Evolutionary conservation across 2,329 filamentous ascomycete genomes (phyloP).

Genomic region (Colletotrichum gloeosporioides): DNA sequence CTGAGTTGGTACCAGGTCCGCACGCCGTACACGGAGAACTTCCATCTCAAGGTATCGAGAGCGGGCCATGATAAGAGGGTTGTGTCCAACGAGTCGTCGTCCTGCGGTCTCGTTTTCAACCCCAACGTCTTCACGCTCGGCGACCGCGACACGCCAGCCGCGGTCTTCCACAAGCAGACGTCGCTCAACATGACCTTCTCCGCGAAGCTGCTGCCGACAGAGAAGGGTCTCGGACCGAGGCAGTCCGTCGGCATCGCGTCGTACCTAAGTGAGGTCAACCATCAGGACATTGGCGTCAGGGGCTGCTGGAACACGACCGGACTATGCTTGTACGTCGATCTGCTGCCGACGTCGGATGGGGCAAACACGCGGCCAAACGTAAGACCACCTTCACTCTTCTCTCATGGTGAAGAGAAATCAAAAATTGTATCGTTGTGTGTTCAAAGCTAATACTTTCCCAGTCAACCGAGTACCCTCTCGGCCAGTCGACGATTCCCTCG

Average conservation of each 20-base stretch:
- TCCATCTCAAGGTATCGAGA: too few relatives aligned
- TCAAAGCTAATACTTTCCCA: not conserved
- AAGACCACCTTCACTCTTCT: not conserved
- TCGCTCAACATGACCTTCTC: conserved; percentile 35
- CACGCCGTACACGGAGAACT: conserved; percentile 14
- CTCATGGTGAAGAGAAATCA: not conserved
- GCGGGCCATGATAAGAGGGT: not conserved
- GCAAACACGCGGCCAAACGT: conserved; percentile 5
- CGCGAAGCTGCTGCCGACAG: conserved; percentile 22
- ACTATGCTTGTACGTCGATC: conserved; percentile 21
- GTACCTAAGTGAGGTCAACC: conserved; percentile 29
- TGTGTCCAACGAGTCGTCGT: not conserved
- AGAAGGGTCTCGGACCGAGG: conserved; percentile 19
- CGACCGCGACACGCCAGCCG: conserved; percentile 33
- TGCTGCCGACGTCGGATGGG: conserved; percentile 1
- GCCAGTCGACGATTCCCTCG: conserved; percentile 1
- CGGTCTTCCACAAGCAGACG: conserved; percentile 32
- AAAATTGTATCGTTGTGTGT: not conserved
- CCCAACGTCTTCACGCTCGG: conserved; percentile 31
- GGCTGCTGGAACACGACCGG: conserved; percentile 27
- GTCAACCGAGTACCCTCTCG: conserved; percentile 15
- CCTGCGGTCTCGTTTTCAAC: conserved; percentile 32
- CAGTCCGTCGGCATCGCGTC: conserved; percentile 31
- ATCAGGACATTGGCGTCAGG: conserved; percentile 31
- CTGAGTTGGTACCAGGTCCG: conserved; percentile 14